Evolutionary conservation across 257 asterid species (phyloP).

Genomic region (Plantago elongata): DNA sequence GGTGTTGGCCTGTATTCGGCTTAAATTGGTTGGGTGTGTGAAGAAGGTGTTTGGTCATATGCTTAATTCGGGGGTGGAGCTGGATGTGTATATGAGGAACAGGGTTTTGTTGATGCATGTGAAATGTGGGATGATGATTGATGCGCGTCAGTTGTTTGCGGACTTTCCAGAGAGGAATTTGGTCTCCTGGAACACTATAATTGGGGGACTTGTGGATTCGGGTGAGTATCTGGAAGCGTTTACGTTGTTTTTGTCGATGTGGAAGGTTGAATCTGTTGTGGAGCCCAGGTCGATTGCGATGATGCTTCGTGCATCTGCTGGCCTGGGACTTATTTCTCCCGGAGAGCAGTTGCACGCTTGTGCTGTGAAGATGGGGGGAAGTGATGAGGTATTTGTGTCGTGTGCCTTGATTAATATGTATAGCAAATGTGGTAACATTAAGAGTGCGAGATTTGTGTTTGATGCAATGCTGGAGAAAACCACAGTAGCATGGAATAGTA

Average conservation of each 20-base stretch:
- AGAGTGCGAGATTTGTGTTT: conserved; percentile 58
- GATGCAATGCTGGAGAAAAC: conserved; percentile 62
- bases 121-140: conserved; percentile 79
- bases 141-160: conserved; percentile 63
- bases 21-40: conserved; percentile 59
- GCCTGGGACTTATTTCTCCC: conserved; percentile 55
- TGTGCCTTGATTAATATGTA: conserved; percentile 85
- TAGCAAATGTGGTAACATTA: conserved; percentile 76
- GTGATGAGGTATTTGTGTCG: conserved; percentile 48
- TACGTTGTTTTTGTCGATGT: conserved; percentile 54
- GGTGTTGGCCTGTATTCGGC: conserved; percentile 67
- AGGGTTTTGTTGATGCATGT: conserved; percentile 67
- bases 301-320: conserved; percentile 69
- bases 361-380: conserved; percentile 52
- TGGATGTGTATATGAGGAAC: conserved; percentile 72
- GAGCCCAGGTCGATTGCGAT: conserved; percentile 48
- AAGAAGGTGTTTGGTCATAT: conserved; percentile 56
- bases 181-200: conserved; percentile 69
- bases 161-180: conserved; percentile 58
- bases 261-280: conserved; percentile 41
- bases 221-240: conserved; percentile 63
- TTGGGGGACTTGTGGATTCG: conserved; percentile 62
- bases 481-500: conserved; percentile 76
- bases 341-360: conserved; percentile 72
- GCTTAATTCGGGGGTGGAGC: conserved; percentile 33